Percentiles rank a stretch among this genome's conserved stretches.
These are phyloP conservation scores for Melanomma pulvis-pyrius DNA, from an alignment of 495 filamentous ascomycete genomes.

Conservation along the genomic window DNA sequence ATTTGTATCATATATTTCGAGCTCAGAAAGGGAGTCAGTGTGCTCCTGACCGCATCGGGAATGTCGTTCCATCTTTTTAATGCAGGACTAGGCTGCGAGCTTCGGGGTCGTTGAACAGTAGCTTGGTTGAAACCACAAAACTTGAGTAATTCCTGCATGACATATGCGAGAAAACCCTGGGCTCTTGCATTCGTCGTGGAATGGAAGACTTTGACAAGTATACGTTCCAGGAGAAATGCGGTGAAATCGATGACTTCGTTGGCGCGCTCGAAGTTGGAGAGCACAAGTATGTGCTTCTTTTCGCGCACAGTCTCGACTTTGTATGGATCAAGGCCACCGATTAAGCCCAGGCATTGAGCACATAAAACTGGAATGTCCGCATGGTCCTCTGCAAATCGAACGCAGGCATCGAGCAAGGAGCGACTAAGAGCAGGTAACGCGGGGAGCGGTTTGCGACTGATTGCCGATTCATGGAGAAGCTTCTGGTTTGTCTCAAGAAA, in stretches of 20 bases:
- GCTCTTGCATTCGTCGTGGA: slow-evolving; percentile 82
- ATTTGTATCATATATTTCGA: slow-evolving; percentile 75
- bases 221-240: slow-evolving; percentile 78
- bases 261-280: slow-evolving; percentile 79
- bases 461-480: slow-evolving; percentile 78
- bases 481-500: slow-evolving; percentile 75
- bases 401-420: slow-evolving; percentile 78
- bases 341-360: slow-evolving; percentile 77
- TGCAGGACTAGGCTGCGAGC: slow-evolving; percentile 56
- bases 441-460: slow-evolving; percentile 81
- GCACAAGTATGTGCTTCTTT: slow-evolving; percentile 75
- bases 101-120: slow-evolving; percentile 58
- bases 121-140: slow-evolving; percentile 67
- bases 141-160: slow-evolving; percentile 88
- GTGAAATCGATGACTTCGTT: slow-evolving; percentile 85
- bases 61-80: slow-evolving; percentile 75
- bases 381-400: slow-evolving; percentile 73
- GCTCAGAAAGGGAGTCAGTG: slow-evolving; percentile 79
- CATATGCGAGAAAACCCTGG: slow-evolving; percentile 87
- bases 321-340: slow-evolving; percentile 91
- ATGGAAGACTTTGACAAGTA: slow-evolving; percentile 87
- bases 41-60: slow-evolving; percentile 72
- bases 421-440: slow-evolving; percentile 71
- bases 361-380: slow-evolving; percentile 69
- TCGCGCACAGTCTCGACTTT: slow-evolving; percentile 77